A percentile compares a stretch with the other conserved stretches of the same genome.
These are phyloP conservation scores for Botrytis galanthina DNA, from an alignment of 2,329 filamentous ascomycete species.

Conservation along the genomic window DNA sequence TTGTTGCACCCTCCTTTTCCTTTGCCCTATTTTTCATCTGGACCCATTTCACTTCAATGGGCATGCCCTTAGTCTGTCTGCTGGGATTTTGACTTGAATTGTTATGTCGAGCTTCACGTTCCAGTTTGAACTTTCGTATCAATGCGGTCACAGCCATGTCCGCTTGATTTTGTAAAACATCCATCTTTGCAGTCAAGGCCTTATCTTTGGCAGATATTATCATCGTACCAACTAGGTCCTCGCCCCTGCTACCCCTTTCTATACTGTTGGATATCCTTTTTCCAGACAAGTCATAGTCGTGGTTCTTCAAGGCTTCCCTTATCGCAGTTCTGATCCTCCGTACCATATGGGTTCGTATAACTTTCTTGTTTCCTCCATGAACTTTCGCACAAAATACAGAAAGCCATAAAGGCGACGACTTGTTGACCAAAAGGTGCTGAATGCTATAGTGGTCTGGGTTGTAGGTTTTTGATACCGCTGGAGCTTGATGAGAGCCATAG, in stretches of 20 bases:
- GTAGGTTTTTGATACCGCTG: not conserved
- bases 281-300: constrained; percentile 44
- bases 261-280: constrained; percentile 22
- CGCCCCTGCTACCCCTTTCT: constrained; percentile 32
- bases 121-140: not conserved
- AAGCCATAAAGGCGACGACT: constrained; percentile 46
- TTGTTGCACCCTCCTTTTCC: not conserved
- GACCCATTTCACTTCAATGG: not conserved
- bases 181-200: constrained; percentile 30
- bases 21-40: not conserved
- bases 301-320: constrained; percentile 43
- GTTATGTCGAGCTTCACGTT: not conserved
- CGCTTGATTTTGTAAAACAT: constrained; percentile 33
- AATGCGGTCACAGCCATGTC: constrained; percentile 24
- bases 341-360: constrained; percentile 47
- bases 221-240: constrained; percentile 40
- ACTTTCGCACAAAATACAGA: constrained; percentile 40
- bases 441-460: constrained; percentile 9
- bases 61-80: not conserved
- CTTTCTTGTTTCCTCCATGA: constrained; percentile 40
- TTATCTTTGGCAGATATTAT: constrained; percentile 36
- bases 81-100: not conserved
- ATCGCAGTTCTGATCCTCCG: constrained; percentile 48
- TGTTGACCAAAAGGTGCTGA: constrained; percentile 8
- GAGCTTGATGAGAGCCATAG: constrained; percentile 1